phyloP scores from a whole-genome alignment of 768 basidiomycete species.

The Rhodosporidiobolus odoratus region DNA sequence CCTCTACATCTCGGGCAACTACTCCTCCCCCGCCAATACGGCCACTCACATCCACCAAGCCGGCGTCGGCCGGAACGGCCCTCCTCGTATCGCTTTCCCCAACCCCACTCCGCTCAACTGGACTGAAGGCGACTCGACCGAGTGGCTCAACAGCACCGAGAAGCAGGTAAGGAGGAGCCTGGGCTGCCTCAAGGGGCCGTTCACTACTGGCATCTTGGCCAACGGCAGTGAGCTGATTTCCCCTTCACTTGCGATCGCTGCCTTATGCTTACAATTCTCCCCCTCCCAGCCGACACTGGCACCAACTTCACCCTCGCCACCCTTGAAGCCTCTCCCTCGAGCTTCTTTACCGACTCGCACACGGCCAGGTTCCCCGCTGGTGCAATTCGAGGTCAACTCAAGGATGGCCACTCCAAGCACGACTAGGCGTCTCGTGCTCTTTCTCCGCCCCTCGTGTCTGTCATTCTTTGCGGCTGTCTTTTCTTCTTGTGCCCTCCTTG shows the following conservation, averaged over 20 bases:
- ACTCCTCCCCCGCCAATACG: conserved; percentile 41
- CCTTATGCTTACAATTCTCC: neutral
- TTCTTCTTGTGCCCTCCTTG: no score
- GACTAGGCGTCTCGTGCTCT: neutral
- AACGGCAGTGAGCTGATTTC: conserved; percentile 43
- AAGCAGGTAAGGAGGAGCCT: conserved; percentile 43
- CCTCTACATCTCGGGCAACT: conserved; percentile 45
- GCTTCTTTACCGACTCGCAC: conserved; percentile 47
- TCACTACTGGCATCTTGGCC: conserved; percentile 44
- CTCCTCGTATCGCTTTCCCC: conserved; percentile 46
- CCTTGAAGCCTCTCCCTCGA: conserved; percentile 45
- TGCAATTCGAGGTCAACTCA: conserved; percentile 45
- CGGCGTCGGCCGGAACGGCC: conserved; percentile 33
- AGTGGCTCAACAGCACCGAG: no score
- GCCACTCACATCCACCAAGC: conserved; percentile 19
- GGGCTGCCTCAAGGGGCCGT: conserved; percentile 45
- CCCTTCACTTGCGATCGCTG: neutral
- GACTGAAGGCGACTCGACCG: no score
- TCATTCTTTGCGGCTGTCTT: no score
- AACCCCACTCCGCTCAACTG: conserved; percentile 42
- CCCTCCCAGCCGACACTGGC: conserved; percentile 41
- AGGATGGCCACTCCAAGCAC: neutral
- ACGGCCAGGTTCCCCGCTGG: conserved; percentile 45
- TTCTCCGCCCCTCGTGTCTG: no score
- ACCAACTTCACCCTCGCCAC: conserved; percentile 40